phyloP scores from a whole-genome alignment of 805 yeast species.

The Pichia paraexigua region DNA sequence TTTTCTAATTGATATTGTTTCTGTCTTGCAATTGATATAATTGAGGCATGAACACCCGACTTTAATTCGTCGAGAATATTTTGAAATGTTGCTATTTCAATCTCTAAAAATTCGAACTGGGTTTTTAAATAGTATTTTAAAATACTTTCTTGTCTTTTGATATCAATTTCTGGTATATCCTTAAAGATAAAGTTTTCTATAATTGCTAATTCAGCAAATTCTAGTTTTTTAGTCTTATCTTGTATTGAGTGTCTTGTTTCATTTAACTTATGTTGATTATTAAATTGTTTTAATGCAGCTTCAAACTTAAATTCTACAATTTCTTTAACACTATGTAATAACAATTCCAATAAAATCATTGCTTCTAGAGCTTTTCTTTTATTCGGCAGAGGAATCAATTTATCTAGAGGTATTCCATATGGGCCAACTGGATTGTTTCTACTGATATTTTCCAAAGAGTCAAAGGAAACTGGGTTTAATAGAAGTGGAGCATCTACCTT shows the following conservation, averaged over 20 bases:
- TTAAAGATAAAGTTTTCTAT: slow-evolving; percentile 6
- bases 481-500: slow-evolving; percentile 33
- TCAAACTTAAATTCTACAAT: slow-evolving; percentile 22
- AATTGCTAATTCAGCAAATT: slow-evolving; percentile 10
- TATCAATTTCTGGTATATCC: slow-evolving; percentile 3
- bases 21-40: not conserved
- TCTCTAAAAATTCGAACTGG: slow-evolving; percentile 19
- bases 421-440: slow-evolving; percentile 7
- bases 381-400: slow-evolving; percentile 17
- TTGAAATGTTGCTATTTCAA: slow-evolving; percentile 24
- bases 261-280: slow-evolving; percentile 14
- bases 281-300: slow-evolving; percentile 4
- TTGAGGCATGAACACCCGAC: slow-evolving; percentile 10
- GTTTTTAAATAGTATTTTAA: slow-evolving; percentile 14
- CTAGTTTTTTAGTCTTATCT: not conserved
- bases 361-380: slow-evolving; percentile 22
- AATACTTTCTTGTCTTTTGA: slow-evolving; percentile 17
- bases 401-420: slow-evolving; percentile 4
- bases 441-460: slow-evolving; percentile 24
- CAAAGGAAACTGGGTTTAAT: slow-evolving; percentile 28
- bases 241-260: slow-evolving; percentile 14
- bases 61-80: slow-evolving; percentile 24
- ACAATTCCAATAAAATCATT: slow-evolving; percentile 21
- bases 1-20: not conserved
- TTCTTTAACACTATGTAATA: slow-evolving; percentile 24